Conservation (phyloP, 768 basidiomycete genomes). For the Hericium rajendrae region DNA sequence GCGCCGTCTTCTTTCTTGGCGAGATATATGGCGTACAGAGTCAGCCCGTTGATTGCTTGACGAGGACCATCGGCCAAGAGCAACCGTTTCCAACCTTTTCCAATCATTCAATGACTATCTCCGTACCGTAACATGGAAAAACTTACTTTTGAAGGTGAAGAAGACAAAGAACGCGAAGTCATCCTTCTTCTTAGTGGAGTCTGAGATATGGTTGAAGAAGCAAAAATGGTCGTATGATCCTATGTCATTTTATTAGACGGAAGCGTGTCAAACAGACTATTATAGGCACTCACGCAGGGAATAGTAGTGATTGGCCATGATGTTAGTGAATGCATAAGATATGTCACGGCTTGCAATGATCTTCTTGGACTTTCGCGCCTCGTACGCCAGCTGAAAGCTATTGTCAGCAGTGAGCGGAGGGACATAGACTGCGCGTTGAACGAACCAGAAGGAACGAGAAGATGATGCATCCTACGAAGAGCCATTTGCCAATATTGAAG, state of each 20-base stretch:
- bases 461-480: conserved; percentile 97
- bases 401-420: not conserved
- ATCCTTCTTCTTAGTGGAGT: conserved; percentile 92
- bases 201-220: conserved; percentile 93
- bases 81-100: conserved; percentile 75
- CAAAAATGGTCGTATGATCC: conserved; percentile 97
- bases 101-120: conserved; percentile 1
- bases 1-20: conserved; percentile 38
- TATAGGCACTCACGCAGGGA: conserved; percentile 62
- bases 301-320: conserved; percentile 96
- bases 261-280: not conserved
- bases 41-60: conserved; percentile 94
- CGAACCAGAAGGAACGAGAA: conserved; percentile 92
- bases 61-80: conserved; percentile 92
- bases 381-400: conserved; percentile 68
- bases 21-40: conserved; percentile 85
- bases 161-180: conserved; percentile 99
- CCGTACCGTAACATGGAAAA: not conserved
- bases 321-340: conserved; percentile 95
- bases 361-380: conserved; percentile 83
- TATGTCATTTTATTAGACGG: conserved; percentile 22
- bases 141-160: conserved; percentile 96
- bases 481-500: conserved; percentile 86
- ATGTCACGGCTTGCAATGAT: conserved; percentile 96
- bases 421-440: conserved; percentile 3